Base-by-base conservation (phyloP, 106 monocot species). In the Apostasia shenzhenica region DNA sequence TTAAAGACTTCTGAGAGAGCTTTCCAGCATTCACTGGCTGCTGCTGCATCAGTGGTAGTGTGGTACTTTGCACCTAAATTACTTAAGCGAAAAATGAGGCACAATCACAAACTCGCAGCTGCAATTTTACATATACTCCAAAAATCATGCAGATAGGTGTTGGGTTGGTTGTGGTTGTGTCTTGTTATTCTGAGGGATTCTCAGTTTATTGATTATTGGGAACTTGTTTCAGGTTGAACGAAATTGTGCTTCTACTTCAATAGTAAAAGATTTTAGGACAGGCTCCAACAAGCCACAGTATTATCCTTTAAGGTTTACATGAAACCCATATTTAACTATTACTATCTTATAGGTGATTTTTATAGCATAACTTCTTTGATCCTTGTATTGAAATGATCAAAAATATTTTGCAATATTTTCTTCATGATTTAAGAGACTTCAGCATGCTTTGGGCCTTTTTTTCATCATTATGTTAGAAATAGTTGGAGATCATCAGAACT, bases 1-100 rank as follows among this genome's bases (percentile, higher is more conserved):
- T 66, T 89, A 57, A 80, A 72, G 63, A 89, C 85, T 57, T 61
- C 69, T 42, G 75, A 73, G 58, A 79, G 93, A 73, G 82, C 88
- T 66, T 59, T 73, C 59, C 73, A 68, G 45, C 78, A 77, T 45
- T 37, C 57, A 54, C 13, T 61, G 42, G 37, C 51, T 66, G 14
- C 71, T 57, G 37, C 77, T 45, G 45, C 76, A 69, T 66, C 67
- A 65, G 45, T 48, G 72, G 80, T 73, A 78, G 26, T 70, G 66
- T 48, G n/a, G 10, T 14, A 12, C 57, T 0, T 8, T 7, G 38
- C 49, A 41, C 6, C 6, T 41, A 7, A 5, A 40, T n/a, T 7
- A n/a, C 45, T 42, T 13, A 48, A 4, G 11, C 5, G 37, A 41
- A 37, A 11, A 6, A 8, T 58, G 9, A 12, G 5, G 8, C 59